These are phyloP conservation scores for Triticum monococcum DNA, from an alignment of 176 grass and related monocot genomes.

Conservation along the genomic window DNA sequence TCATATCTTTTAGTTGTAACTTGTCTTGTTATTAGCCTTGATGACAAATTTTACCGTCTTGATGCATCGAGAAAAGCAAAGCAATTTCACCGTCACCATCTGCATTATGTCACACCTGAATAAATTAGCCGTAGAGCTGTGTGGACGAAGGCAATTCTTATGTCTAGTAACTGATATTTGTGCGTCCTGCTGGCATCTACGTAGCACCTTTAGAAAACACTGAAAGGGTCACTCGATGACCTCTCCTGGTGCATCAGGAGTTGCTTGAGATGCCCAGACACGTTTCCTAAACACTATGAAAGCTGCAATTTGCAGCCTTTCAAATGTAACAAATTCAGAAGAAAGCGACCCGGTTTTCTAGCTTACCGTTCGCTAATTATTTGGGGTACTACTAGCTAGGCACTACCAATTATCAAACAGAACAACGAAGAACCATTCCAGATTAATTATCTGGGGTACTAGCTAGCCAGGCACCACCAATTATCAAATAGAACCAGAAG, in stretches of 20 bases:
- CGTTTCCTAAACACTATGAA: neutral
- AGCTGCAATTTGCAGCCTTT: neutral
- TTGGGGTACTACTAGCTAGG: neutral
- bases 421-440: neutral
- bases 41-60: constrained; percentile 31
- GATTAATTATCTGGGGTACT: neutral
- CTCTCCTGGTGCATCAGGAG: neutral
- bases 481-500: constrained; percentile 1
- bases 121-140: neutral
- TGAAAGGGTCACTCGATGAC: neutral
- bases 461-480: constrained; percentile 4
- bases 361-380: neutral
- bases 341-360: neutral
- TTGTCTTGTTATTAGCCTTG: constrained; percentile 7
- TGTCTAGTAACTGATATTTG: constrained; percentile 1
- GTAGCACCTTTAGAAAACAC: neutral
- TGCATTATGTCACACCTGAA: neutral
- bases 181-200: neutral
- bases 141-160: neutral
- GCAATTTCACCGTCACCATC: constrained; percentile 40
- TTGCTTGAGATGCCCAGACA: neutral
- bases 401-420: constrained; percentile 22
- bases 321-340: constrained; percentile 1
- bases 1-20: neutral
- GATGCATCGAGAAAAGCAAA: neutral